These are phyloP conservation scores for Aspergillus pseudoterreus DNA, from an alignment of 2,329 filamentous ascomycete species.

Conservation along the genomic window DNA sequence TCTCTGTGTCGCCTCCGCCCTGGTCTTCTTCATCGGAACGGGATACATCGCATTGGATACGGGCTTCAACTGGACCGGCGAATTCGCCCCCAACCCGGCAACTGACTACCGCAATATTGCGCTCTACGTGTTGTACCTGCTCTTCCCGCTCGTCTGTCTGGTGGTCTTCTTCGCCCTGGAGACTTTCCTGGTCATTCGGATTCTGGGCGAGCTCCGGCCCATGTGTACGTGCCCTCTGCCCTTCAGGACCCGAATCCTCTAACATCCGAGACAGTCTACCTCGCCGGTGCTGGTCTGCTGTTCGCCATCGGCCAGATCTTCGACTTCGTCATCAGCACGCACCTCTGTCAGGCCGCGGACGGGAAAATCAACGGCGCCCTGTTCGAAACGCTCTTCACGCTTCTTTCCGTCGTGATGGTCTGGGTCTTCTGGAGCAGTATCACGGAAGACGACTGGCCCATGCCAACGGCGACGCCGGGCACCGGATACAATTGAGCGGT, in stretches of 20 bases:
- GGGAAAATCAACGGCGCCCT: slow-evolving; percentile 90
- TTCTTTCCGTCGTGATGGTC: slow-evolving; percentile 74
- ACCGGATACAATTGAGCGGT: slow-evolving; percentile 26
- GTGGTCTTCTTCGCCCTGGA: slow-evolving; percentile 83
- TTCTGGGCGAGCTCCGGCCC: slow-evolving; percentile 85
- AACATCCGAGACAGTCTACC: slow-evolving; percentile 58
- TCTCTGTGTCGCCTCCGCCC: slow-evolving; percentile 68
- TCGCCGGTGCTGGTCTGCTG: slow-evolving; percentile 67
- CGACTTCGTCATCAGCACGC: slow-evolving; percentile 87
- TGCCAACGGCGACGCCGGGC: slow-evolving; percentile 34
- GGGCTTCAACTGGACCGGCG: slow-evolving; percentile 76
- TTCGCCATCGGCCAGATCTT: slow-evolving; percentile 95
- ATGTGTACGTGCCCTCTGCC: slow-evolving; percentile 60
- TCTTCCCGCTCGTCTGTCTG: slow-evolving; percentile 85
- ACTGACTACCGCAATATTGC: slow-evolving; percentile 68
- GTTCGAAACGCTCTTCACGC: slow-evolving; percentile 90
- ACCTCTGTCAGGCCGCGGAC: slow-evolving; percentile 78
- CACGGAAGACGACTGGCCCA: slow-evolving; percentile 96
- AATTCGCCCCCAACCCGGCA: slow-evolving; percentile 62
- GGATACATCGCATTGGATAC: slow-evolving; percentile 96
- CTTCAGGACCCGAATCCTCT: not conserved
- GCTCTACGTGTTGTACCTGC: slow-evolving; percentile 90
- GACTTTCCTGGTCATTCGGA: slow-evolving; percentile 72
- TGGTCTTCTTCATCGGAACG: slow-evolving; percentile 76
- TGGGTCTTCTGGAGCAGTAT: slow-evolving; percentile 99